Base-by-base conservation (phyloP, 371 early-diverging fungal genomes). In the Mucor racemosus region DNA sequence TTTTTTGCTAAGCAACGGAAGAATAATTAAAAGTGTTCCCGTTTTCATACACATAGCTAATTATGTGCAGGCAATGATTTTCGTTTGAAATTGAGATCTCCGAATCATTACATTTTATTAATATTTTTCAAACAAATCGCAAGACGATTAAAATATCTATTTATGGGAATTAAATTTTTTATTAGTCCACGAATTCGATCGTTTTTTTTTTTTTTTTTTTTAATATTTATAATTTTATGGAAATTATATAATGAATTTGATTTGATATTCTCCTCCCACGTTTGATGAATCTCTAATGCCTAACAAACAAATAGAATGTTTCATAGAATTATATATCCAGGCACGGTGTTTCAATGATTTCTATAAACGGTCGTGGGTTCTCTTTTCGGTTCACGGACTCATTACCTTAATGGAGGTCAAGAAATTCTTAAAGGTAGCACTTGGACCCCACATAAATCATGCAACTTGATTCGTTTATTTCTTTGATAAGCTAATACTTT, bases 391-490 rank as follows among this genome's bases (percentile, higher is more conserved):
- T 55, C 55, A 35, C 55, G 55, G 55, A 55, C 35, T 55, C 55
- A 55, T 55, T 55, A 55, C 55, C 55, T 55, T 34, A 55, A 55
- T 50, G 26, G 50, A 50, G 50, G 50, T 19, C 50, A 50, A 26
- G 50, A 50, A 21, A 44, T 44, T 44, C 44, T n/a, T 17, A 44
- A 17, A n/a, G 44, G 44, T 44, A 44, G 44, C 44, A 44, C 44
- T 44, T 44, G 44, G 44, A 58, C 60, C 60, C 60, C 60, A 60
- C 60, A 60, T 34, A 34, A 61, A 48, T 48, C 38, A 61, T 61
- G 61, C 50, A 46, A 61, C 36, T 61, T 61, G 50, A 61, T 61
- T 61, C 61, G 61, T 48, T 33, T 61, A 17, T 21, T 53, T n/a
- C n/a, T 31, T 21, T 26, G 44, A 44, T 21, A 50, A 50, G 26